These are phyloP conservation scores for Arthromyces matolae DNA, from an alignment of 768 basidiomycete genomes.

Conservation along the genomic window DNA sequence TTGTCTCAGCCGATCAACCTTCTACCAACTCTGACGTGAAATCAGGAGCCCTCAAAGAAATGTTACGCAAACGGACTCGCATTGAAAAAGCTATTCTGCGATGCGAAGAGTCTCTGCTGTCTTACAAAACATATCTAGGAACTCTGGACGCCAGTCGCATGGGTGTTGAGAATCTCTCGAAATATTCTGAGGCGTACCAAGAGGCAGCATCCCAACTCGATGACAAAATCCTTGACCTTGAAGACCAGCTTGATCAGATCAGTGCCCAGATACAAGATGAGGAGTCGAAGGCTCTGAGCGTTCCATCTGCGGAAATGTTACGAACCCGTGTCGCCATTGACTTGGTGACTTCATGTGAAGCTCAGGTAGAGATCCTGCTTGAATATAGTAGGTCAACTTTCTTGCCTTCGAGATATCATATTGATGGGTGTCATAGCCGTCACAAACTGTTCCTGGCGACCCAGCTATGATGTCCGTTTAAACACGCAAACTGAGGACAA, in stretches of 20 bases:
- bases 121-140: too few species aligned
- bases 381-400: constrained; percentile 22
- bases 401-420: not conserved
- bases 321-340: constrained; percentile 22
- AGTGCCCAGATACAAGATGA: too few species aligned
- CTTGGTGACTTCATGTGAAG: constrained; percentile 22
- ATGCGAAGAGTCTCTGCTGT: too few species aligned
- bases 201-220: constrained; percentile 20
- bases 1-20: not conserved
- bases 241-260: constrained; percentile 17
- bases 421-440: constrained; percentile 26
- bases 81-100: too few species aligned
- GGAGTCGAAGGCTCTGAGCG: constrained; percentile 16
- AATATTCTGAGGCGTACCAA: constrained; percentile 16
- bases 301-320: not conserved
- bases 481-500: constrained; percentile 35
- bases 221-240: constrained; percentile 17
- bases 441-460: constrained; percentile 30
- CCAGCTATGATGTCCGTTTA: constrained; percentile 37
- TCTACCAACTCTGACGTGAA: not conserved
- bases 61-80: too few species aligned
- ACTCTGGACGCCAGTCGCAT: constrained; percentile 22
- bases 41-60: not conserved
- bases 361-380: constrained; percentile 26
- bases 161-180: constrained; percentile 12